Evolutionary conservation across 202 grass and related monocot genomes (phyloP).

Genomic region (Panicum hallii): DNA sequence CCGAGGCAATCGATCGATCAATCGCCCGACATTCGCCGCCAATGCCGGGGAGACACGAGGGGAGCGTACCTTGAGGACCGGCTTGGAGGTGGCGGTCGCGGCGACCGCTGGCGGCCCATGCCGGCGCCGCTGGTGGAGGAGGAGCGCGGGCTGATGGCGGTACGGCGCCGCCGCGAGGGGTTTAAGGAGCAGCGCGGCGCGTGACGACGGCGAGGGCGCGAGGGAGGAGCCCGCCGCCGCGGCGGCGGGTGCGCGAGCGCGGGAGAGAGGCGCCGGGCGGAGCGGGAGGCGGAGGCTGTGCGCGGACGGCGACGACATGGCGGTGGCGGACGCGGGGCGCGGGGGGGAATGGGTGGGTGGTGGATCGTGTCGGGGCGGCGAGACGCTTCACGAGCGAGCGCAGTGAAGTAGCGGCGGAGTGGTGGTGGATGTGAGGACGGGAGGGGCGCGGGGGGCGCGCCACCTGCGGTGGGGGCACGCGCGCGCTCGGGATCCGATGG

Average conservation of each 20-base stretch:
- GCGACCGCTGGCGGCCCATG: constrained; percentile 30
- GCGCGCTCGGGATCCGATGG: constrained; percentile 57
- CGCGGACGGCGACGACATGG: constrained; percentile 47
- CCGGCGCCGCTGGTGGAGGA: constrained; percentile 15
- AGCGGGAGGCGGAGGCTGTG: constrained; percentile 47
- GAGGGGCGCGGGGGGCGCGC: neutral
- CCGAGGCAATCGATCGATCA: neutral
- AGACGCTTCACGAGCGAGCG: constrained; percentile 39
- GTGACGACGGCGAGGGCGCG: constrained; percentile 5
- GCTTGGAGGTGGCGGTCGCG: constrained; percentile 36
- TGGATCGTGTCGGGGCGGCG: constrained; percentile 26
- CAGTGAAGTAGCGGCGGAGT: constrained; percentile 4
- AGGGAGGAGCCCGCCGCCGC: neutral
- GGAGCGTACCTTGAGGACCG: constrained; percentile 32
- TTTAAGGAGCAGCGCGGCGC: constrained; percentile 21
- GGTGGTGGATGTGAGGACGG: constrained; percentile 25
- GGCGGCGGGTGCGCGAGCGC: neutral
- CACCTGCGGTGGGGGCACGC: neutral
- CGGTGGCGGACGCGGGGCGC: neutral
- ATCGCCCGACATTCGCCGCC: neutral
- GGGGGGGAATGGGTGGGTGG: neutral
- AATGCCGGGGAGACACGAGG: constrained; percentile 1
- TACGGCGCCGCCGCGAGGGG: constrained; percentile 26
- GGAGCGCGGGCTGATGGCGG: constrained; percentile 26
- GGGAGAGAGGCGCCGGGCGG: constrained; percentile 6